Base-by-base conservation (phyloP, 768 basidiomycete species). In the Tulasnella sp. region DNA sequence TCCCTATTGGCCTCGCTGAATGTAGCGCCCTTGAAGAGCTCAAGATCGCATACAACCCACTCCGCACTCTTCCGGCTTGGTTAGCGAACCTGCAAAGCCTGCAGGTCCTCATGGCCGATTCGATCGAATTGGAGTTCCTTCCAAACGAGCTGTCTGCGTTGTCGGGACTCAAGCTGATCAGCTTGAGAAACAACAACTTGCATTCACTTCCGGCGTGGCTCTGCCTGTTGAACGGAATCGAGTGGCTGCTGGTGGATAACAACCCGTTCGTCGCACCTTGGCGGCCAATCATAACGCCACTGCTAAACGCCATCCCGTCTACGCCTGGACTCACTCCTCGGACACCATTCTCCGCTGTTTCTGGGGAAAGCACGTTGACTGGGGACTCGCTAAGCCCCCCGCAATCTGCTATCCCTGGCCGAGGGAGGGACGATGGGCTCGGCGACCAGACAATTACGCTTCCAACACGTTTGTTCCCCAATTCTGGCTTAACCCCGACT, bases 261-360 rank as follows among this genome's bases (percentile, higher is more conserved):
- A 99, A 99, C 82, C 95, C 96, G 9, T 98, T 99, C 83, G 93
- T 93, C 80, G 93, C 93, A 9, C 93, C 94, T 0, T 97, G 96
- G 94, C 90, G 91, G 81, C 90, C 93, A 39, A 86, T 99, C 73
- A 90, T 97, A 34, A 92, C 92, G 76, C 94, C 96, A 0, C 85
- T 98, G 69, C 85, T 96, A 11, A 69, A 70, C 19, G 64, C 75
- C 5, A 36, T 76, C 3, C 86, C 90, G 72, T 89, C 73, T 19
- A 74, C 73, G 25, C 45, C 73, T 34, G 58, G 29, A 36, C 54
- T 34, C 14, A 54, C 73, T 15, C 73, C 73, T 31, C 45, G 37
- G n/a, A 74, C 73, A 12, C 73, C 77, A 9, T 73, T 74, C 73
- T 34, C 73, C 52, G 71, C 77, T 39, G 64, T 54, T 19, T 73